These are phyloP conservation scores for Wolfiporia cocos DNA, from an alignment of 1,284 basidiomycete species.

Conservation along the genomic window DNA sequence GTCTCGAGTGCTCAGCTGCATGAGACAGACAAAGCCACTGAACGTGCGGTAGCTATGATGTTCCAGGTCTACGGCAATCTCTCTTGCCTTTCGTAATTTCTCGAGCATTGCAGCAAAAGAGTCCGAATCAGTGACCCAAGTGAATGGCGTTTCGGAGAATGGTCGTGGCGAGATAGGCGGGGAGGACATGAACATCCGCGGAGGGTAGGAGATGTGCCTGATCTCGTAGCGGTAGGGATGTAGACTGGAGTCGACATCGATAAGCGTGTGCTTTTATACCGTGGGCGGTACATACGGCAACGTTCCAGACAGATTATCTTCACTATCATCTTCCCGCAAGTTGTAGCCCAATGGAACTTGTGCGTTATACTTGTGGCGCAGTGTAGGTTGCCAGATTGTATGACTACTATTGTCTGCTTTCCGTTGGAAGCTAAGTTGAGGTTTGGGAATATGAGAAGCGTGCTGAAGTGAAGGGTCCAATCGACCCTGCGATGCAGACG, in stretches of 20 bases:
- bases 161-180: slow-evolving; percentile 44
- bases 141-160: slow-evolving; percentile 68
- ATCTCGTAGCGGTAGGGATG: slow-evolving; percentile 87
- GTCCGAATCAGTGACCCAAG: slow-evolving; percentile 62
- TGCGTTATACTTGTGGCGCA: slow-evolving; percentile 74
- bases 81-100: slow-evolving; percentile 57
- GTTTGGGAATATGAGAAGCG: slow-evolving; percentile 68
- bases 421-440: slow-evolving; percentile 67
- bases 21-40: slow-evolving; percentile 86
- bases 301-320: slow-evolving; percentile 25
- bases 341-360: slow-evolving; percentile 69
- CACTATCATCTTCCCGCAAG: slow-evolving; percentile 37
- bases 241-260: slow-evolving; percentile 21
- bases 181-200: slow-evolving; percentile 54
- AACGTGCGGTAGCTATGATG: slow-evolving; percentile 88
- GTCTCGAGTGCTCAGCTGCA: slow-evolving; percentile 87
- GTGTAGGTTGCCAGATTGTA: slow-evolving; percentile 51
- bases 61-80: slow-evolving; percentile 93
- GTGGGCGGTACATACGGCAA: slow-evolving; percentile 19
- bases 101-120: slow-evolving; percentile 61
- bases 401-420: slow-evolving; percentile 51
- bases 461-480: slow-evolving; percentile 61
- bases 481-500: slow-evolving; percentile 29
- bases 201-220: slow-evolving; percentile 64
- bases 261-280: neutral